A percentile compares a stretch with the other conserved stretches of the same genome.
Evolutionary conservation across 2,329 filamentous ascomycete species (phyloP).

Genomic region (Arachnomyces sp.): DNA sequence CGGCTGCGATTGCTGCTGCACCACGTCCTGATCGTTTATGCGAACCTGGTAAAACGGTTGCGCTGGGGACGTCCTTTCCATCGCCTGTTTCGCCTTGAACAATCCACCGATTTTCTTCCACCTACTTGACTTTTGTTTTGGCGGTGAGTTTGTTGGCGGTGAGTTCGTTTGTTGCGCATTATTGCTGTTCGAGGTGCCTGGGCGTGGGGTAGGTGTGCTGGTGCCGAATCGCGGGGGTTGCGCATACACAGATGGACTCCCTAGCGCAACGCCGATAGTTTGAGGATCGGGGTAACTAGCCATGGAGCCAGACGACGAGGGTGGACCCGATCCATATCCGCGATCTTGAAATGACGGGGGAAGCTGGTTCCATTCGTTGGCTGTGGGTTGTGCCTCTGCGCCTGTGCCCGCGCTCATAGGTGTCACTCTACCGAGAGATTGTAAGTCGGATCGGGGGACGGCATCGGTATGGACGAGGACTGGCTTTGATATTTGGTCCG

Average conservation of each 20-base stretch:
- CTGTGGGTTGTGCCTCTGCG: conserved; percentile 2
- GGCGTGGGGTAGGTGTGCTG: not conserved
- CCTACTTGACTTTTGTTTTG: conserved; percentile 33
- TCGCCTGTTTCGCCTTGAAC: conserved; percentile 31
- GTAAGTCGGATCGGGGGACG: conserved; percentile 24
- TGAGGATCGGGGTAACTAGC: conserved; percentile 13
- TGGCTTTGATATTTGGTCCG: conserved; percentile 24
- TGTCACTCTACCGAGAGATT: conserved; percentile 10
- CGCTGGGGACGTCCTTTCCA: conserved; percentile 3
- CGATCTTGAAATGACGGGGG: too few species aligned
- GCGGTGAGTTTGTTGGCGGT: conserved; percentile 7
- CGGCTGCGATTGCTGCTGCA: conserved; percentile 2
- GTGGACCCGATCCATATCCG: too few species aligned
- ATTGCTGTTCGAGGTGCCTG: not conserved
- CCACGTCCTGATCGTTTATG: conserved; percentile 16
- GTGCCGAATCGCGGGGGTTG: conserved; percentile 22
- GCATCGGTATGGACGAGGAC: conserved; percentile 26
- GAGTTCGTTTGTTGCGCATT: not conserved
- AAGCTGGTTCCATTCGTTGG: not conserved
- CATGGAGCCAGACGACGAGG: too few species aligned
- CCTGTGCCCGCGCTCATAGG: conserved; percentile 1
- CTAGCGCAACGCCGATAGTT: conserved; percentile 65
- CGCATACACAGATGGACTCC: conserved; percentile 48
- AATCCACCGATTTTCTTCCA: conserved; percentile 41
- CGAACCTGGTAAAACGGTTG: conserved; percentile 22